Base-by-base conservation (phyloP, 1,284 basidiomycete genomes). In the Ceratobasidium theobromae region DNA sequence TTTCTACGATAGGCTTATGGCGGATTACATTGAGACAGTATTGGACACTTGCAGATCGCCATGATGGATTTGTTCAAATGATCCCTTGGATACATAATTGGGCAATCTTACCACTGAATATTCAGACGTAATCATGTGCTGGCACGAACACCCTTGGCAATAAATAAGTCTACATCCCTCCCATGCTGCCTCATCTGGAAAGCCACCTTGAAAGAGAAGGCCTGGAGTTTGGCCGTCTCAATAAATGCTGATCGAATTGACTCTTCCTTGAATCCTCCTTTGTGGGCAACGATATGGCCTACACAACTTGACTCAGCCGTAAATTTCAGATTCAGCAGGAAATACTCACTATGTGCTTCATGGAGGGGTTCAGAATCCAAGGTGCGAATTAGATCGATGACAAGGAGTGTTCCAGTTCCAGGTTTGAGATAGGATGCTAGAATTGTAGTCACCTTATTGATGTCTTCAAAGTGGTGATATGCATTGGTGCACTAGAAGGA, bases 381-480 rank as follows among this genome's bases (percentile, higher is more conserved):
- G 2, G 45, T 35, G 25, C 75, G 74, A 35, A 80, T 70, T 27
- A 86, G 74, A 71, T 89, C 87, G 4, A 79, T 76, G 3, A 91
- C 81, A 45, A 89, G 74, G 0, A 91, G 78, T 4, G 75, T 75
- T 1, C 86, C 88, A 1, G 82, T 80, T 0, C 67, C 67, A 8
- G 86, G 84, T 68, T 85, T 86, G 64, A 90, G 76, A 72, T 84
- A 84, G 25, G 74, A 77, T 1, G 77, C 76, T 14, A 91, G 81
- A 0, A 74, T 75, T n/a, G 75, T 75, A 2, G 86, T 88, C 25
- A 79, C 80, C 3, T 76, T 77, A 3, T 76, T 74, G 67, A 86
- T 79, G 32, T 80, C 79, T 1, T 76, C 69, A 69, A 90, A 80
- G 72, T 91, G 89, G 71, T 91, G 88, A 71, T 87, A 91, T 0